These are phyloP conservation scores for Cinnamomum chago DNA, from an alignment of 164 flowering plant genomes.

Conservation along the genomic window DNA sequence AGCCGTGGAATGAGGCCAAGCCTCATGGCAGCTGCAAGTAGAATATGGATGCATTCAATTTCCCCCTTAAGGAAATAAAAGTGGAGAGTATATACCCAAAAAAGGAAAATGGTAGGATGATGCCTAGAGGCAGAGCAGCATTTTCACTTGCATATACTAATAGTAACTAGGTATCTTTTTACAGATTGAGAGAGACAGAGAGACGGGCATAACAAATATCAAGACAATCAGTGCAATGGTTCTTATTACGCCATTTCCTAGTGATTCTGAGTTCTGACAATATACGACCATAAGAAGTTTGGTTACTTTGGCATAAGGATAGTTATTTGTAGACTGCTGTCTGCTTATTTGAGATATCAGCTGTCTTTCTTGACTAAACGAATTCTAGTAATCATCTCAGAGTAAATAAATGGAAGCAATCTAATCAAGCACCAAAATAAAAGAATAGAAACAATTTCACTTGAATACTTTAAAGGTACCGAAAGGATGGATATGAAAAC, in stretches of 20 bases:
- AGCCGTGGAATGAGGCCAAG: constrained; percentile 36
- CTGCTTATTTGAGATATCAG: too few species aligned
- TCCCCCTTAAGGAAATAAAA: not conserved
- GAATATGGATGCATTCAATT: constrained; percentile 1
- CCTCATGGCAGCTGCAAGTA: constrained; percentile 41
- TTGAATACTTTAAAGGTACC: not conserved
- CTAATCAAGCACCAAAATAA: too few species aligned
- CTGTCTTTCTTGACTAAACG: too few species aligned
- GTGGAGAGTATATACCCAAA: too few species aligned
- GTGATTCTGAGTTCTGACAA: too few species aligned
- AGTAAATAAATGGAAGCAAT: too few species aligned
- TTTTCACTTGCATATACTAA: not conserved
- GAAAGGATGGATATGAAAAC: not conserved
- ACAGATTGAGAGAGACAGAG: not conserved
- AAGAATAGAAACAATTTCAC: not conserved
- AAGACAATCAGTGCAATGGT: not conserved
- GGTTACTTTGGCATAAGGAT: too few species aligned
- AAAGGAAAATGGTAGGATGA: not conserved
- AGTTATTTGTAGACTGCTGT: too few species aligned
- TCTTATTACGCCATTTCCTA: not conserved
- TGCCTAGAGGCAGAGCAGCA: not conserved
- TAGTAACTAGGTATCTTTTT: not conserved
- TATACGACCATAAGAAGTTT: too few species aligned
- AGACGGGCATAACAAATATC: not conserved
- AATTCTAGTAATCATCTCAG: not conserved